Evolutionary conservation across 768 basidiomycete species (phyloP).

Genomic region (Mycena indigotica): DNA sequence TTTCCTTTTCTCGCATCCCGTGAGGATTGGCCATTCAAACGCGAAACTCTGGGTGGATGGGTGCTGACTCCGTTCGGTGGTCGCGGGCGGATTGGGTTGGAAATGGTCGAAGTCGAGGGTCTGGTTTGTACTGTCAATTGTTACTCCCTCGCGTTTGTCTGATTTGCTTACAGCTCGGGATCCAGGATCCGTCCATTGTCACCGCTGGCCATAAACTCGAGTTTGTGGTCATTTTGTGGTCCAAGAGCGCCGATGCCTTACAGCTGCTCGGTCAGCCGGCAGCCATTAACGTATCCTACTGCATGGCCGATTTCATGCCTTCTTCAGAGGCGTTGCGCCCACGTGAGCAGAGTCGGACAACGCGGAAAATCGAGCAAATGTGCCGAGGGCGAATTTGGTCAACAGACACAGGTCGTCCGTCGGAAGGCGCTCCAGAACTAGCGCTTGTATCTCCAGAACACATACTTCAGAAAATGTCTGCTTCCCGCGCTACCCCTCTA

Average conservation of each 20-base stretch:
- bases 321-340: constrained; percentile 23
- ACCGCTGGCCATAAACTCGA: background rate
- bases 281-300: constrained; percentile 18
- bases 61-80: constrained; percentile 23
- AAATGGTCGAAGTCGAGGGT: constrained; percentile 20
- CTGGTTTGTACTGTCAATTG: constrained; percentile 6
- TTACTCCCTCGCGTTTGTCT: background rate
- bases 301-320: constrained; percentile 16
- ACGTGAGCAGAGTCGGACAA: constrained; percentile 17
- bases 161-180: background rate
- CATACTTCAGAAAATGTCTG: background rate
- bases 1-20: constrained; percentile 23
- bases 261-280: background rate
- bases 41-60: constrained; percentile 22
- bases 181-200: background rate
- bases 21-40: constrained; percentile 25
- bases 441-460: constrained; percentile 4
- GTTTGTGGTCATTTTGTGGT: background rate
- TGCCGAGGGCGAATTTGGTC: constrained; percentile 15
- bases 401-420: constrained; percentile 12
- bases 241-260: constrained; percentile 1
- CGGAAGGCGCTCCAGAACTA: constrained; percentile 3
- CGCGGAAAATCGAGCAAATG: constrained; percentile 12
- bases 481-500: background rate
- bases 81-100: constrained; percentile 14